Evolutionary conservation across 2,329 filamentous ascomycete species (phyloP), one percentile per base, ranked within the genome.

Genomic region (Delphinella strobiligena): DNA sequence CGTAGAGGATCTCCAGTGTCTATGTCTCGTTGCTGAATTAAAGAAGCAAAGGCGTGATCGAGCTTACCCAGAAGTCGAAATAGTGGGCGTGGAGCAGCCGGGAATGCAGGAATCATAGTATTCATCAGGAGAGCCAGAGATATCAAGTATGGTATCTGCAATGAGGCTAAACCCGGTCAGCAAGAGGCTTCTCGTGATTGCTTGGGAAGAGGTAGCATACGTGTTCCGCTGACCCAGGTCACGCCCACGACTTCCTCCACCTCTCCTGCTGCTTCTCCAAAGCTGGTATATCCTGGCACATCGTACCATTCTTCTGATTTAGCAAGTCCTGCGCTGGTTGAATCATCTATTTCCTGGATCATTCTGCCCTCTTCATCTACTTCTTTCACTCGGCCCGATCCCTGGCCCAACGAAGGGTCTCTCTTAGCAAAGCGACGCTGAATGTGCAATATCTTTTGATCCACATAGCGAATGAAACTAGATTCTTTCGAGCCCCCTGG

Each of bases 201-300:
- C n/a, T n/a, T n/a, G n/a, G n/a, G n/a, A n/a, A n/a, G n/a, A 11
- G 24, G 12, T 19, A 16, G 19, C 83, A 56, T 68, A 87, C 86
- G 86, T 16, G 88, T 94, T 8, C 82, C 85, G 19, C 80, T 85
- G 16, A 85, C 72, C 89, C 89, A 96, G 4, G 94, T 62, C 5
- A 93, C 72, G 57, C 93, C 81, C 12, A 93, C 63, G 10, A 94
- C 56, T 4, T 70, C 69, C 41, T 88, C 82, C 1, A 93, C 60
- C 52, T 94, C 86, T 41, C 66, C 73, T 39, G 76, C 84, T 4
- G 86, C 72, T 52, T 88, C 80, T 36, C 65, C 68, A 56, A 89
- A 82, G 37, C 61, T 74, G 39, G 66, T 63, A 47, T 80, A 81
- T 2, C 73, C 74, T 24, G 60, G 56, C 4, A 62, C 62, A 31